Evolutionary conservation across 1,139 yeast genomes (phyloP), one percentile per base, ranked within the genome.

Genomic region (Geotrichum restrictum): DNA sequence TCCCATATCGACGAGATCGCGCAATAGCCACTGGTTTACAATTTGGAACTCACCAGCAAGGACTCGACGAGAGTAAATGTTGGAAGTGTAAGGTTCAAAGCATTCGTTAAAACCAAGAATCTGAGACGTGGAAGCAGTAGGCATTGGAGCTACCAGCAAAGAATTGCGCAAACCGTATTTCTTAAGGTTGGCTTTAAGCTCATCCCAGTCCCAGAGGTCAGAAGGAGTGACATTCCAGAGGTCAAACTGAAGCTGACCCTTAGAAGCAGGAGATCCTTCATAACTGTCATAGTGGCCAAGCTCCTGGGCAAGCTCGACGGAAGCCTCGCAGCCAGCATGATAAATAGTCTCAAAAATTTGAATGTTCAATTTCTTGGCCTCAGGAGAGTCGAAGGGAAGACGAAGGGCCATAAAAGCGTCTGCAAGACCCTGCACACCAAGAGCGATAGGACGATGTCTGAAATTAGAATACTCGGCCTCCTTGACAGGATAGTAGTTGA

Each of bases 101-200:
- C 96, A 88, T 70, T 88, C 96, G 65, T 85, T 88, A 74, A 80
- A 84, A 42, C 96, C 96, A 59, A 88, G 75, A 57, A 88, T 88
- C 72, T 88, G 95, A 16, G 96, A 88, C 1, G 96, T 88, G 2
- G 95, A 87, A 1, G 96, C 96, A 31, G 96, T 88, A 43, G 96
- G 96, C 96, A 88, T 88, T 46, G 95, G 95, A 2, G 95, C 96
- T 53, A 87, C 87, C 53, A 88, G 74, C 62, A 88, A 73, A 14
- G 96, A 88, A 76, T 88, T 88, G 65, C 96, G 76, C 55, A 88
- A 61, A 49, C 96, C 96, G 65, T 80, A 72, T 63, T 74, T 72
- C 57, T 75, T 74, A 62, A 88, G 70, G 52, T 81, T 74, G 32
- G 70, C 76, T 71, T 86, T 88, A 64, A 87, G 72, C 14, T 71